These are phyloP conservation scores for Pseudomicrostroma phylloplanum DNA, from an alignment of 1,284 basidiomycete species.

Conservation along the genomic window DNA sequence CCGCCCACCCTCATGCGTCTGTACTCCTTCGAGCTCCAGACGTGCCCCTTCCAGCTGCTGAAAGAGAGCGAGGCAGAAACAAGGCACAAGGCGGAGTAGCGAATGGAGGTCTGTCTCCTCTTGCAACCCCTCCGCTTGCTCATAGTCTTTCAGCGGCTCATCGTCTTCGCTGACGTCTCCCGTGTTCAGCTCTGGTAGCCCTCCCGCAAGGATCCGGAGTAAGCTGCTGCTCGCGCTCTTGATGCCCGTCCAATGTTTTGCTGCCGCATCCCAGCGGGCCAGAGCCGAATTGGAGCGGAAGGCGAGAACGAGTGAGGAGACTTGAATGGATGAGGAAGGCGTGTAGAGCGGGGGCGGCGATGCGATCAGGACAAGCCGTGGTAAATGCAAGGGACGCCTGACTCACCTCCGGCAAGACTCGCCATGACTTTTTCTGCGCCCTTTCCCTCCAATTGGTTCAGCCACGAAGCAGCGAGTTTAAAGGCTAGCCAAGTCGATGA, in stretches of 20 bases:
- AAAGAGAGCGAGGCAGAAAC: not conserved
- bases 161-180: not conserved
- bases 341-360: too few relatives aligned
- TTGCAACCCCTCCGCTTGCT: slow-evolving; percentile 2
- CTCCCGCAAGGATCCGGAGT: slow-evolving; percentile 16
- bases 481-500: too few relatives aligned
- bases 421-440: too few relatives aligned
- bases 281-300: slow-evolving; percentile 27
- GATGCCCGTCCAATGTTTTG: slow-evolving; percentile 23
- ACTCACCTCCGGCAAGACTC: too few relatives aligned
- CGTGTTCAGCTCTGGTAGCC: slow-evolving; percentile 10
- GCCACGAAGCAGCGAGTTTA: too few relatives aligned
- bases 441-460: too few relatives aligned
- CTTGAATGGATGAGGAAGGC: too few relatives aligned
- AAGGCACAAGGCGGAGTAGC: not conserved
- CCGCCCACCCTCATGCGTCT: too few relatives aligned
- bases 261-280: slow-evolving; percentile 24
- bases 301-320: slow-evolving; percentile 16
- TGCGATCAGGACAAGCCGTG: too few relatives aligned
- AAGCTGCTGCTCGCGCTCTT: slow-evolving; percentile 20
- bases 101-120: not conserved
- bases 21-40: too few relatives aligned
- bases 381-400: too few relatives aligned
- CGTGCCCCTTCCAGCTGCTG: not conserved
- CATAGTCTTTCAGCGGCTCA: slow-evolving; percentile 10